These are phyloP conservation scores for Fusarium coffeatum DNA, from an alignment of 2,329 filamentous ascomycete species.

Conservation along the genomic window DNA sequence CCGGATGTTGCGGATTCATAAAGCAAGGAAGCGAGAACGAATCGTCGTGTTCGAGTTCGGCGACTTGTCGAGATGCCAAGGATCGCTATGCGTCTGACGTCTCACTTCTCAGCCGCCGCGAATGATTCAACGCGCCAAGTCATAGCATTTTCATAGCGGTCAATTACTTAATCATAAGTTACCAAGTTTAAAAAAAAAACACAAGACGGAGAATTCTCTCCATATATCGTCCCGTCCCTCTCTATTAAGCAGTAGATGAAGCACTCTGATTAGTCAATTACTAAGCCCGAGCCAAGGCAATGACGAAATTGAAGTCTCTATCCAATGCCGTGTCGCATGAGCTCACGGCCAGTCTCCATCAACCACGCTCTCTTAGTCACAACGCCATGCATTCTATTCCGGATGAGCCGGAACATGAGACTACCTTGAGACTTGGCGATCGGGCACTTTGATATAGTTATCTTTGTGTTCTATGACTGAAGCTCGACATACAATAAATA, in stretches of 20 bases:
- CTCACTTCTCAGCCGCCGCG: background rate
- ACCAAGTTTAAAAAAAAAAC: background rate
- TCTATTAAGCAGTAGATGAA: background rate
- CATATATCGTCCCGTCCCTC: background rate
- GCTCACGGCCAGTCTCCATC: constrained; percentile 34
- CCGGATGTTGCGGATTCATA: constrained; percentile 36
- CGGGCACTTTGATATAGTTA: constrained; percentile 6
- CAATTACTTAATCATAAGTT: constrained; percentile 26
- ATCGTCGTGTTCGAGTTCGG: constrained; percentile 31
- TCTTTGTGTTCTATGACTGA: constrained; percentile 16
- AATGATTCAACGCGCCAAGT: constrained; percentile 8
- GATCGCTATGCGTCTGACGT: constrained; percentile 8
- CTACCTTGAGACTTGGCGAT: constrained; percentile 23
- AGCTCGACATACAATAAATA: constrained; percentile 40
- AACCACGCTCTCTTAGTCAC: constrained; percentile 37
- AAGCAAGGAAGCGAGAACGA: constrained; percentile 19
- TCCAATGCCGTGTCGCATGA: constrained; percentile 39
- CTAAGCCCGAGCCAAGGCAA: constrained; percentile 19
- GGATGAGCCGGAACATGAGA: constrained; percentile 38
- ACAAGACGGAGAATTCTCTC: constrained; percentile 7
- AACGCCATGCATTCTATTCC: constrained; percentile 37
- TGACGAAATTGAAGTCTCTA: constrained; percentile 24
- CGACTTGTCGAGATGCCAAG: constrained; percentile 28
- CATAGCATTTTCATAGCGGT: constrained; percentile 16
- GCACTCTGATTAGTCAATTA: constrained; percentile 12